Conservation (phyloP, 164 flowering plant species). For the Malania oleifera region DNA sequence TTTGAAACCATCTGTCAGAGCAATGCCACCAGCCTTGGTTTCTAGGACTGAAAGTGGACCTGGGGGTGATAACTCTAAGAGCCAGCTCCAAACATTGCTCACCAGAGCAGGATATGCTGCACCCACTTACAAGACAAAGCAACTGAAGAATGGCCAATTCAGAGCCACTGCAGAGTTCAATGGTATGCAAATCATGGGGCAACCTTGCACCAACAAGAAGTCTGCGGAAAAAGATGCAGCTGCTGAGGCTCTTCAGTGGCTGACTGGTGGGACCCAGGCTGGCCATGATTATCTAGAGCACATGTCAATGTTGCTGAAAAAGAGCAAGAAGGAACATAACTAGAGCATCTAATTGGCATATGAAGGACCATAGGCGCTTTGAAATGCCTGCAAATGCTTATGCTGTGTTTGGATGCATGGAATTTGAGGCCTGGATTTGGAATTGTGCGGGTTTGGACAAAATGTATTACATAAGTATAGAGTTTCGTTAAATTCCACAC, state of each 20-base stretch:
- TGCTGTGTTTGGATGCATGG: too few species aligned
- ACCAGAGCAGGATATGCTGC: slow-evolving; percentile 67
- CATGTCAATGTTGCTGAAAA: slow-evolving; percentile 64
- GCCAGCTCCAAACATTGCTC: slow-evolving; percentile 79
- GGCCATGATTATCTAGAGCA: slow-evolving; percentile 42
- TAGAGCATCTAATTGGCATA: not conserved
- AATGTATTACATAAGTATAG: too few species aligned
- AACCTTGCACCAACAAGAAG: slow-evolving; percentile 77
- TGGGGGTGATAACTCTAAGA: slow-evolving; percentile 88
- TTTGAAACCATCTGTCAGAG: slow-evolving; percentile 18
- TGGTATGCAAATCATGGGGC: slow-evolving; percentile 70
- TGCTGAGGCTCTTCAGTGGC: slow-evolving; percentile 73
- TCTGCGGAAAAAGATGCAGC: slow-evolving; percentile 93
- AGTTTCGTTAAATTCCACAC: too few species aligned
- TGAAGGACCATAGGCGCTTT: not conserved
- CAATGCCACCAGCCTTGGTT: slow-evolving; percentile 21
- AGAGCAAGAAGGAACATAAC: slow-evolving; percentile 58
- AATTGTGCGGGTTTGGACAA: too few species aligned
- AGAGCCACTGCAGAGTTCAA: slow-evolving; percentile 62
- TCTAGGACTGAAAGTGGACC: slow-evolving; percentile 55
- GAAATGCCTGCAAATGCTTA: too few species aligned
- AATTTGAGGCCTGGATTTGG: too few species aligned
- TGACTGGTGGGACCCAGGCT: slow-evolving; percentile 41
- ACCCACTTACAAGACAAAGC: slow-evolving; percentile 63
- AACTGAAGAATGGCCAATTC: slow-evolving; percentile 57